Conservation (phyloP, 768 basidiomycete genomes). For the Serendipita sp. region DNA sequence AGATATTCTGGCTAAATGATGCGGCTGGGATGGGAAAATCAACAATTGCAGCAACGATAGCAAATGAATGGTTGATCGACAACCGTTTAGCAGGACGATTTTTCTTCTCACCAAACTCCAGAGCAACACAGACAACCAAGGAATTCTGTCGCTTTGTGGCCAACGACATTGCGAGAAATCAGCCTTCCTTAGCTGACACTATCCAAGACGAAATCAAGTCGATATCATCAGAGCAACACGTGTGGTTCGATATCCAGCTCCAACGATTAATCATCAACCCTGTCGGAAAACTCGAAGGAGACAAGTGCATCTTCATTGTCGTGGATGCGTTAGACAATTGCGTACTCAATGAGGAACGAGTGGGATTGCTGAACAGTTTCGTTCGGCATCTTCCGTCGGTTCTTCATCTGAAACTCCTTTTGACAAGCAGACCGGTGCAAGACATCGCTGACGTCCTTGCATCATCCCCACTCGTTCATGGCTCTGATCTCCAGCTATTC, state of each 20-base stretch:
- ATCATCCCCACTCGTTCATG: not conserved
- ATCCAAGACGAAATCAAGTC: not conserved
- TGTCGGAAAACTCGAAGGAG: not conserved
- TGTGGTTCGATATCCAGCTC: not conserved
- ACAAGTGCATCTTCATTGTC: not conserved
- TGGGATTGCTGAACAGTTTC: not conserved
- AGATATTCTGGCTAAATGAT: constrained; percentile 1
- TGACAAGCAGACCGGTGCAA: not conserved
- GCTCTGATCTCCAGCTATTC: not conserved
- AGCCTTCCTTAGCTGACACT: not conserved
- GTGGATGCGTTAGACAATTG: constrained; percentile 1
- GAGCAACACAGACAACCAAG: not conserved
- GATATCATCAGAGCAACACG: not conserved
- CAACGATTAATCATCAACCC: not conserved
- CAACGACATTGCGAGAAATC: not conserved
- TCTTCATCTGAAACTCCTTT: not conserved
- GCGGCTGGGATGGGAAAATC: not conserved
- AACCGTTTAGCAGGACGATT: not conserved
- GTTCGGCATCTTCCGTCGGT: not conserved
- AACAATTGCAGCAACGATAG: not conserved
- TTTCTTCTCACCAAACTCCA: not conserved
- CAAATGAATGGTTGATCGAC: not conserved
- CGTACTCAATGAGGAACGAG: not conserved
- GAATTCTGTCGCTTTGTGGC: not conserved
- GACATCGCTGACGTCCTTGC: not conserved